These are phyloP conservation scores for Anastatica hierochuntica DNA, from an alignment of 345 rosid species.

Conservation along the genomic window DNA sequence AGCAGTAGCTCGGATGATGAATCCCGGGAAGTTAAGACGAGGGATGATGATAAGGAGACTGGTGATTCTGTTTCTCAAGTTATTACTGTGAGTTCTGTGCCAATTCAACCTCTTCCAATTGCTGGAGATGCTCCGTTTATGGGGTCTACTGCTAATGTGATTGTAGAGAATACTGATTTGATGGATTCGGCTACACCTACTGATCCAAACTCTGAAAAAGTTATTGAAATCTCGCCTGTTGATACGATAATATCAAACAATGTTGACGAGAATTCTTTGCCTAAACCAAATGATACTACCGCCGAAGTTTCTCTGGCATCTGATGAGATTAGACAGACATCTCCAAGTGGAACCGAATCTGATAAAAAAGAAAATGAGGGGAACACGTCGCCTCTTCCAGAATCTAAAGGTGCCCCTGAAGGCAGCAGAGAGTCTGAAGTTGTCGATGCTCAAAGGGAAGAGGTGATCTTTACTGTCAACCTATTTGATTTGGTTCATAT, in stretches of 20 bases:
- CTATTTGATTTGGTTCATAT: neutral
- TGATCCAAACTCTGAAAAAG: constrained; percentile 26
- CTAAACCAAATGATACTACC: no score
- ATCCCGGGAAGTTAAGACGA: constrained; percentile 31
- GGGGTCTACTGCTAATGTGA: constrained; percentile 26
- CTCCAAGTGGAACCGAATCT: constrained; percentile 14
- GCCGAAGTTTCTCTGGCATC: constrained; percentile 21
- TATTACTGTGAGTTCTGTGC: constrained; percentile 16
- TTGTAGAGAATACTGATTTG: constrained; percentile 21
- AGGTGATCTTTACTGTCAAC: constrained; percentile 24
- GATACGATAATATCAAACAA: no score
- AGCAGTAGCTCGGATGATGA: constrained; percentile 50
- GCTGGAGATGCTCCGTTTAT: constrained; percentile 26
- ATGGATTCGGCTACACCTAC: constrained; percentile 21
- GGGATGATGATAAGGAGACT: constrained; percentile 20
- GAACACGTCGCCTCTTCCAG: constrained; percentile 22
- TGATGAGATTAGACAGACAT: constrained; percentile 22
- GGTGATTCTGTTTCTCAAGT: constrained; percentile 18
- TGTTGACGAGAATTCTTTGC: no score
- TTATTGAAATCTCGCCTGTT: constrained; percentile 24
- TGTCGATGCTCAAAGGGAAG: constrained; percentile 35
- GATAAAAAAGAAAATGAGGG: constrained; percentile 21
- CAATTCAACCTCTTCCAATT: constrained; percentile 22
- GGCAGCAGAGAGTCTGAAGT: constrained; percentile 26
- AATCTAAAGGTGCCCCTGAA: constrained; percentile 20